These are phyloP conservation scores for Arthrobotrys pseudoclavata DNA, from an alignment of 2,329 filamentous ascomycete species.

Conservation along the genomic window DNA sequence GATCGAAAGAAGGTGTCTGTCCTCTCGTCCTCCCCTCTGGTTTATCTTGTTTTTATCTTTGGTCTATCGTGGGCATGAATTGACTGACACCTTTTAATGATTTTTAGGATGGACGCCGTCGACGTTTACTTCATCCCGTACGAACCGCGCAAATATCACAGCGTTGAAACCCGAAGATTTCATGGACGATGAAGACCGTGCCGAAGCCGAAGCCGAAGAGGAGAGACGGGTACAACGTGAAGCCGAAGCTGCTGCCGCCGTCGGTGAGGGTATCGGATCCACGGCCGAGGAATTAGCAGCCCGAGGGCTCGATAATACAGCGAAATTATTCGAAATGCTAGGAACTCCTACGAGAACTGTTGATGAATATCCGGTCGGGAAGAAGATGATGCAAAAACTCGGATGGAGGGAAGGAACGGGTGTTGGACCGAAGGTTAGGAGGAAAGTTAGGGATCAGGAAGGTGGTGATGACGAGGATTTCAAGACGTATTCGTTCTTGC, in stretches of 20 bases:
- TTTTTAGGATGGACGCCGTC: slow-evolving; percentile 82
- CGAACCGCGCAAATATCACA: slow-evolving; percentile 75
- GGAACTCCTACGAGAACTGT: slow-evolving; percentile 66
- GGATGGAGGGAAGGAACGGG: slow-evolving; percentile 96
- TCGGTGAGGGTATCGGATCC: slow-evolving; percentile 81
- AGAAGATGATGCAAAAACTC: slow-evolving; percentile 88
- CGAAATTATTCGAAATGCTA: slow-evolving; percentile 78
- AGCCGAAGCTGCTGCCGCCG: slow-evolving; percentile 65
- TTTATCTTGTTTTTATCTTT: background rate
- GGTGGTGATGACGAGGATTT: slow-evolving; percentile 66
- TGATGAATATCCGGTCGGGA: slow-evolving; percentile 86
- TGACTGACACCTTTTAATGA: slow-evolving; percentile 45
- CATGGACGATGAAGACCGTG: slow-evolving; percentile 97
- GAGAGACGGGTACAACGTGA: slow-evolving; percentile 79
- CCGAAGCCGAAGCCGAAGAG: slow-evolving; percentile 79
- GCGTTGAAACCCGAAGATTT: slow-evolving; percentile 85
- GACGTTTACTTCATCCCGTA: slow-evolving; percentile 89
- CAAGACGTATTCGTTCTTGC: slow-evolving; percentile 82
- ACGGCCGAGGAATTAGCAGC: slow-evolving; percentile 72
- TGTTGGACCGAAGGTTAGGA: slow-evolving; percentile 85
- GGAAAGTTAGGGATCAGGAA: slow-evolving; percentile 78
- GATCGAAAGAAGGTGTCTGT: slow-evolving; percentile 83
- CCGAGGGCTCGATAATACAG: slow-evolving; percentile 65
- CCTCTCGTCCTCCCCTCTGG: slow-evolving; percentile 21
- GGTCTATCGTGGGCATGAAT: slow-evolving; percentile 19